phyloP scores from a whole-genome alignment of 306 rosid species.

The Styphnolobium japonicum region DNA sequence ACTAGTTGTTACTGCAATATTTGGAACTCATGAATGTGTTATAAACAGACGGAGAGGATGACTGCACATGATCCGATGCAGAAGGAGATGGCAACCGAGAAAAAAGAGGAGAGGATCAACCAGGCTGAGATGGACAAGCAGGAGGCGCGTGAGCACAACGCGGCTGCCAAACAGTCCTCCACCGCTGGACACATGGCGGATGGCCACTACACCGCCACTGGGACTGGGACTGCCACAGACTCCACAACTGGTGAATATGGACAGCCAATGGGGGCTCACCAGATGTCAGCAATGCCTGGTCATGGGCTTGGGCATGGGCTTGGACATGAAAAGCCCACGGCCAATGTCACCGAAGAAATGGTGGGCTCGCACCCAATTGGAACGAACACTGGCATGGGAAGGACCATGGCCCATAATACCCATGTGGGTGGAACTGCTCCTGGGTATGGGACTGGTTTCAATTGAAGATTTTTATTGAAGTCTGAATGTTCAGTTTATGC shows the following conservation, averaged over 20 bases:
- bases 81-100: conserved; percentile 50
- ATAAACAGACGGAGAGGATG: conserved; percentile 46
- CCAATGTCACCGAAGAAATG: conserved; percentile 22
- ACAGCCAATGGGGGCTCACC: conserved; percentile 39
- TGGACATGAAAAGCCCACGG: conserved; percentile 23
- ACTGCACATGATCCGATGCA: conserved; percentile 43
- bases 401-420: conserved; percentile 25
- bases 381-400: conserved; percentile 22
- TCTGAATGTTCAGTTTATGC: neutral
- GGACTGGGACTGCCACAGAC: conserved; percentile 16
- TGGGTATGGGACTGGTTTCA: conserved; percentile 24
- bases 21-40: neutral
- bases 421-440: conserved; percentile 10
- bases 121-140: conserved; percentile 59
- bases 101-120: conserved; percentile 37
- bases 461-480: neutral
- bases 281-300: conserved; percentile 34
- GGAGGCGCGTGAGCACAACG: conserved; percentile 47
- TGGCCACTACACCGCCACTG: neutral
- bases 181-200: neutral
- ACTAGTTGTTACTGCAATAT: neutral
- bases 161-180: conserved; percentile 12
- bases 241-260: conserved; percentile 34
- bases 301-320: conserved; percentile 20
- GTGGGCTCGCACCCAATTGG: conserved; percentile 37